phyloP scores from a whole-genome alignment of 2,329 filamentous ascomycete species.

The Apiospora malaysiana region DNA sequence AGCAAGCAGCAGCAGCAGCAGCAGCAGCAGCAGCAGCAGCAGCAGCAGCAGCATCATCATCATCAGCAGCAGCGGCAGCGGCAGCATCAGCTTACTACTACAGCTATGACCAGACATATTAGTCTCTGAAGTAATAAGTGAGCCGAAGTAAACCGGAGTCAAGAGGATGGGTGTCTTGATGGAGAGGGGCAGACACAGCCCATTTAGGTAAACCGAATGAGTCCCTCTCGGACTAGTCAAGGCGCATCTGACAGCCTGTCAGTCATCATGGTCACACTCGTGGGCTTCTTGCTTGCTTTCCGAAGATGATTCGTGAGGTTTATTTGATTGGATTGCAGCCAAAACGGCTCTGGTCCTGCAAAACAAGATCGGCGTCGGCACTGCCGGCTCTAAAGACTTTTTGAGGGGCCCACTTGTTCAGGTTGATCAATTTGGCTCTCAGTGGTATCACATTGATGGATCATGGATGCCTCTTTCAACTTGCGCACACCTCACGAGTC shows the following conservation, averaged over 20 bases:
- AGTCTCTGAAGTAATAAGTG: background rate
- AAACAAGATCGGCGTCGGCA: slow-evolving; percentile 6
- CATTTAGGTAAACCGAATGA: background rate
- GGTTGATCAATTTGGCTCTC: slow-evolving; percentile 13
- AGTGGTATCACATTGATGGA: background rate
- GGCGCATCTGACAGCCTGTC: slow-evolving; percentile 6
- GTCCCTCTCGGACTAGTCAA: background rate
- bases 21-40: too few species aligned
- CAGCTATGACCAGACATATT: too few species aligned
- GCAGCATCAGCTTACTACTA: too few species aligned
- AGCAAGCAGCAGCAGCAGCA: too few species aligned
- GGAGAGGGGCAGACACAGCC: background rate
- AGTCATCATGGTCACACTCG: background rate
- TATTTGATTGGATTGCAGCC: background rate
- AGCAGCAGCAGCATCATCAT: too few species aligned
- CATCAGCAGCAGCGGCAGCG: too few species aligned
- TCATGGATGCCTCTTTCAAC: background rate
- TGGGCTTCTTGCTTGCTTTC: background rate
- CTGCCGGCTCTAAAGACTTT: slow-evolving; percentile 7
- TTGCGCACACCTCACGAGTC: background rate
- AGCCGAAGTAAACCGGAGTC: background rate
- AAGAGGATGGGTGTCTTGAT: background rate
- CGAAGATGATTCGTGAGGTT: background rate
- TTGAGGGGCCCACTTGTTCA: slow-evolving; percentile 7
- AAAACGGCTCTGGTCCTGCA: background rate